Evolutionary conservation across 2,329 filamentous ascomycete species (phyloP).

Genomic region (Fusarium avenaceum): DNA sequence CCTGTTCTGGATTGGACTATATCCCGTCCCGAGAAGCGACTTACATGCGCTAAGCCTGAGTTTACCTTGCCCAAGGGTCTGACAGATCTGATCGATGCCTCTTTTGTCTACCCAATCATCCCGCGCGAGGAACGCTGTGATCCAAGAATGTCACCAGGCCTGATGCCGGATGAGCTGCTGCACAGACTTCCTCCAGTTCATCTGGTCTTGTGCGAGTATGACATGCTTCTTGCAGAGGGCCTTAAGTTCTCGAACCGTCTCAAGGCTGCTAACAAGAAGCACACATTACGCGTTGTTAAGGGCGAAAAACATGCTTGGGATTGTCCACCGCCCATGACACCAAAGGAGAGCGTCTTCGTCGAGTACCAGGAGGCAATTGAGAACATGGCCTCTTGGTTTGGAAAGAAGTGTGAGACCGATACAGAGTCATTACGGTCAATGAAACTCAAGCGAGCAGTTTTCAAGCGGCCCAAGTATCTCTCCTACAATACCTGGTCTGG

Average conservation of each 20-base stretch:
- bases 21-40: conserved; percentile 67
- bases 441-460: conserved; percentile 51
- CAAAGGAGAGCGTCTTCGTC: conserved; percentile 60
- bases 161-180: conserved; percentile 67
- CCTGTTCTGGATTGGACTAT: conserved; percentile 73
- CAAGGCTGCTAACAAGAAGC: conserved; percentile 50
- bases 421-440: conserved; percentile 54
- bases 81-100: conserved; percentile 73
- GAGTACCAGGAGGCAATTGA: conserved; percentile 62
- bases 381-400: conserved; percentile 59
- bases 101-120: conserved; percentile 69
- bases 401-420: conserved; percentile 56
- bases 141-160: conserved; percentile 69
- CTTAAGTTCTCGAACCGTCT: conserved; percentile 73
- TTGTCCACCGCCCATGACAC: conserved; percentile 60
- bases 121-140: conserved; percentile 61
- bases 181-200: conserved; percentile 67
- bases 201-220: conserved; percentile 73
- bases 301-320: conserved; percentile 65
- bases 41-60: conserved; percentile 67
- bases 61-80: conserved; percentile 69
- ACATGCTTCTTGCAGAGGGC: conserved; percentile 74
- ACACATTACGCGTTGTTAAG: conserved; percentile 60
- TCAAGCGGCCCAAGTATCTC: conserved; percentile 52
- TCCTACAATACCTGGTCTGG: conserved; percentile 53